phyloP scores from a whole-genome alignment of 2,329 filamentous ascomycete genomes.

The Ploettnerulaceae sp. region DNA sequence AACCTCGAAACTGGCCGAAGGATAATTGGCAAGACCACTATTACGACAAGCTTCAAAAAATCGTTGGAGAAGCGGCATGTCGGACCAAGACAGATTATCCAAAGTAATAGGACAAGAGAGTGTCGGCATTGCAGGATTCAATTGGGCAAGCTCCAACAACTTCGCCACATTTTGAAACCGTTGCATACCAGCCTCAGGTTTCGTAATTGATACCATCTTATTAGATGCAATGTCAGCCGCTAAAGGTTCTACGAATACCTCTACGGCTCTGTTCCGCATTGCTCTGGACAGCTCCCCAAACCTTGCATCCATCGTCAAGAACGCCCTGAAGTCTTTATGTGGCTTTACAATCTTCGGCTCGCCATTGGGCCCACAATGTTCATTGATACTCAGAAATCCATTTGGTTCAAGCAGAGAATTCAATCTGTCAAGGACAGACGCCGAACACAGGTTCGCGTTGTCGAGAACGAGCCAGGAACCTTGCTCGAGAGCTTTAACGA shows the following conservation, averaged over 20 bases:
- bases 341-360: conserved; percentile 74
- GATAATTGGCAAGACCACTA: background rate
- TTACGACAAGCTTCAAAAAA: conserved; percentile 20
- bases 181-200: conserved; percentile 27
- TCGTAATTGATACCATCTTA: background rate
- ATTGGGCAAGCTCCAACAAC: conserved; percentile 11
- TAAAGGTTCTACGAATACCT: conserved; percentile 66
- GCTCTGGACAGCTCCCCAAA: conserved; percentile 92
- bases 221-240: background rate
- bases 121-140: conserved; percentile 5
- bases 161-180: conserved; percentile 28
- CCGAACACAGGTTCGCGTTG: conserved; percentile 94
- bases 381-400: conserved; percentile 84
- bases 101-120: conserved; percentile 25
- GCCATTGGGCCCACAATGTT: conserved; percentile 80
- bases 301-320: conserved; percentile 86
- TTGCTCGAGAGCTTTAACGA: conserved; percentile 79
- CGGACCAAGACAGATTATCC: conserved; percentile 33
- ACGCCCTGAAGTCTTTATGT: conserved; percentile 84
- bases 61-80: conserved; percentile 29
- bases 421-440: conserved; percentile 87
- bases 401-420: conserved; percentile 93
- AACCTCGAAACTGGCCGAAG: background rate
- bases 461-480: conserved; percentile 93
- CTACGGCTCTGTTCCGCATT: conserved; percentile 92